These are phyloP conservation scores for Stephania yunnanensis DNA, from an alignment of 164 flowering plant genomes.

Conservation along the genomic window DNA sequence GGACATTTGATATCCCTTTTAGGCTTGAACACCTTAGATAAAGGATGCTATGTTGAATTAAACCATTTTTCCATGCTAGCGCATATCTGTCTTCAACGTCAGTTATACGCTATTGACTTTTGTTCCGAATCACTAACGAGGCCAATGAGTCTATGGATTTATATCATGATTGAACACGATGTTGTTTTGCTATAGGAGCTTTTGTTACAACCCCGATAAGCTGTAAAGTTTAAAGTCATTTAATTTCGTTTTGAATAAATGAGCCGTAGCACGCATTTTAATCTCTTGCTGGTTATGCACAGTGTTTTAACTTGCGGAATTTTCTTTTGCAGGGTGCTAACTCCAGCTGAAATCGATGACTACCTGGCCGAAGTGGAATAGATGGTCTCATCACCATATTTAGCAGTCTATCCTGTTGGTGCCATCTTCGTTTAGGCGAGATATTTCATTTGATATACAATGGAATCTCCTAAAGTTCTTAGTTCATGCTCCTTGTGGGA, in stretches of 20 bases:
- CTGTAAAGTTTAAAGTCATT: no score
- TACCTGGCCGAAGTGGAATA: slow-evolving; percentile 81
- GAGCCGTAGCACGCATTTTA: not conserved
- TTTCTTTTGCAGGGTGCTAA: slow-evolving; percentile 52
- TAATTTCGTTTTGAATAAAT: not conserved
- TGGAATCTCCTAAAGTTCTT: not conserved
- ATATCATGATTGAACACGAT: no score
- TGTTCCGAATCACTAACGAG: no score
- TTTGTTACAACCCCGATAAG: no score
- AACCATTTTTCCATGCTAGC: no score
- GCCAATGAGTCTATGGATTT: no score
- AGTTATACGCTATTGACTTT: no score
- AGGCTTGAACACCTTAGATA: no score
- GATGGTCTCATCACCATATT: not conserved
- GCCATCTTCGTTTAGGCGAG: not conserved
- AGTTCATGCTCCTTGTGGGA: not conserved
- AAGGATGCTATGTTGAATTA: no score
- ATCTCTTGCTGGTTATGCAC: not conserved
- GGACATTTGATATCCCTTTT: no score
- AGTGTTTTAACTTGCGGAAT: not conserved
- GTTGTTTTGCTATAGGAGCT: no score
- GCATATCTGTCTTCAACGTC: no score
- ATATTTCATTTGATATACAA: not conserved
- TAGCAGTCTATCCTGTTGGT: not conserved
- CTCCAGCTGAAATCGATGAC: slow-evolving; percentile 70